Evolutionary conservation across 495 filamentous ascomycete species (phyloP).

Genomic region (Neurospora terricola): DNA sequence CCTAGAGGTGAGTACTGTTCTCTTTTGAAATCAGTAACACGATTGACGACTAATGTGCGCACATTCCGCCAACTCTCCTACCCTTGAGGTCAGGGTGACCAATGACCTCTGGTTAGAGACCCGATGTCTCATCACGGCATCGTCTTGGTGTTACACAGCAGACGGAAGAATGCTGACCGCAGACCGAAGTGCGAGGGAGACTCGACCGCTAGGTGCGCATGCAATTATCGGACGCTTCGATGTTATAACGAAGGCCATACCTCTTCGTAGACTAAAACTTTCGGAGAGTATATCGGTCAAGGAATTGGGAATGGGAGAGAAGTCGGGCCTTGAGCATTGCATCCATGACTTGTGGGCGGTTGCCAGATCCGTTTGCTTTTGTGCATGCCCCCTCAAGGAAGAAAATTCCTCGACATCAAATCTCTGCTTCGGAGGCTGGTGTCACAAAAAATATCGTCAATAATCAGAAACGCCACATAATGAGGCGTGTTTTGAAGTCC

Average conservation of each 20-base stretch:
- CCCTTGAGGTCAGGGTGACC: neutral
- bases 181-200: neutral
- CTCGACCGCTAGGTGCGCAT: neutral
- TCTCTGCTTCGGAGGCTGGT: too few relatives aligned
- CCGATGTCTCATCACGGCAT: neutral
- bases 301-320: too few relatives aligned
- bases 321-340: too few relatives aligned
- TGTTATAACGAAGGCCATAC: neutral
- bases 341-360: too few relatives aligned
- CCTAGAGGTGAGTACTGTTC: too few relatives aligned
- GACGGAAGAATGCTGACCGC: neutral
- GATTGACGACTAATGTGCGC: neutral
- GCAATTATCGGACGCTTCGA: neutral
- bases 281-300: neutral
- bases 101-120: neutral
- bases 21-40: neutral
- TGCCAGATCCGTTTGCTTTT: too few relatives aligned
- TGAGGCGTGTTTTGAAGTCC: too few relatives aligned
- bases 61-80: neutral
- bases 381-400: too few relatives aligned
- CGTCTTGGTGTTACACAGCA: neutral
- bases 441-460: too few relatives aligned
- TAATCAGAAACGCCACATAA: too few relatives aligned
- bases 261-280: neutral
- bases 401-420: too few relatives aligned